Base-by-base conservation (phyloP, 2,329 filamentous ascomycete genomes). In the Apiospora saccharicola region DNA sequence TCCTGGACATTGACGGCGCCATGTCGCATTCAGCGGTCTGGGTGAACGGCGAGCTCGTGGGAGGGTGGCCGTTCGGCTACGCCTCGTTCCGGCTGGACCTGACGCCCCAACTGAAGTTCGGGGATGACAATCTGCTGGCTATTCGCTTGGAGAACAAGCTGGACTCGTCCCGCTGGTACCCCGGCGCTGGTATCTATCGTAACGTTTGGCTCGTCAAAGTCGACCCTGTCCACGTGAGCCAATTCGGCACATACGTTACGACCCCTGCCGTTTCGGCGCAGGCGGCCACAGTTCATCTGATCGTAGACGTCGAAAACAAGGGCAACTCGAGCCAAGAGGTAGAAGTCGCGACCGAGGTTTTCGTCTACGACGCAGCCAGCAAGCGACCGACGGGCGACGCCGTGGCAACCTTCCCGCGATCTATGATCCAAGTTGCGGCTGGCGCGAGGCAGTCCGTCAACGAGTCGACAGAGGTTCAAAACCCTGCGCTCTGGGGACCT, bases 151-250 rank as follows among this genome's bases (percentile, higher is more conserved):
- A 89, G 68, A 88, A 89, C 73, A 80, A 83, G 0, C 51, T 83
- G 0, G 81, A 86, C 22, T 85, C 82, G 1, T 86, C 87, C 2
- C 83, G 87, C 3, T 89, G 86, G 86, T 89, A 89, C 73, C 87
- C 87, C 4, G 87, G 87, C 19, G 87, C 81, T 16, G 87, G 87
- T 0, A 80, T 89, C 19, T 89, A 89, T 75, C 83, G 87, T 1
- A 88, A 88, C 72, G 81, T 89, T 4, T 90, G 87, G 87, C 81
- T 90, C 22, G 83, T 85, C 47, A 88, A 85, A 72, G 83, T 85
- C 14, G 78, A 84, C 47, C 77, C 82, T 1, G 79, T 82, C 0
- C 87, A 88, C 72, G 83, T 90, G 3, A 83, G 78, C 12, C 85
- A 89, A 64, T 86, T 80, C 67, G 88, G 87, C 4, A 88, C 86